Base-by-base conservation (phyloP, 83 land plant species). In the Diphasiastrum complanatum region DNA sequence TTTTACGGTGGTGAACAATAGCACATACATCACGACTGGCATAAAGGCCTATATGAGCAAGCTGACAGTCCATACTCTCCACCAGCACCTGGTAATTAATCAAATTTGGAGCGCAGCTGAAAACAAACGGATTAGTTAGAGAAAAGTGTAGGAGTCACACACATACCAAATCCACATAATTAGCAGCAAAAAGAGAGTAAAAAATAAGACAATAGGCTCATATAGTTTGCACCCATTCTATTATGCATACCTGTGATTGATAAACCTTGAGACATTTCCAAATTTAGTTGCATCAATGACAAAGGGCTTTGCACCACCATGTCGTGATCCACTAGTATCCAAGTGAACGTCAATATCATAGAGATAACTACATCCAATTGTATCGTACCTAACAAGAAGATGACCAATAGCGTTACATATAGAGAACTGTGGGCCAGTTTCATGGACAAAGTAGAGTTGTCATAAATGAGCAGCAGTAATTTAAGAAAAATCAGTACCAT, bases 51-150 rank as follows among this genome's bases (percentile, higher is more conserved):
- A 95, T 79, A 52, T 95, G 99, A 23, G 99, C 95, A 64, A 86
- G 85, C 51, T 86, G 93, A 63, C 73, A 84, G 61, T 95, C 99
- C 99, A 95, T 95, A 63, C 93, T 89, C 43, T 95, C 99, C 52
- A 89, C 96, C 45, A 95, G 76, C 53, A 89, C 99, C 72, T 81
- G 87, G 41, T 86, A 83, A 38, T 71, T 84, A 51, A 78, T 76
- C 37, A 95, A 81, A 69, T 95, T 95, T 35, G 99, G 99, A 3
- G 67, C 84, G 77, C 93, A 89, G 48, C 99, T 95, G 65, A 65
- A 33, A 25, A 24, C 49, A n/a, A 30, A 24, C 26, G 45, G 24
- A 12, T 38, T 53, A 22, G 19, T 1, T n/a, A n/a, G n/a, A n/a
- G n/a, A n/a, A n/a, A n/a, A n/a, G n/a, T n/a, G n/a, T n/a, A n/a